phyloP scores from a whole-genome alignment of 2,329 filamentous ascomycete species.

The Pseudophaeomoniella oleicola region DNA sequence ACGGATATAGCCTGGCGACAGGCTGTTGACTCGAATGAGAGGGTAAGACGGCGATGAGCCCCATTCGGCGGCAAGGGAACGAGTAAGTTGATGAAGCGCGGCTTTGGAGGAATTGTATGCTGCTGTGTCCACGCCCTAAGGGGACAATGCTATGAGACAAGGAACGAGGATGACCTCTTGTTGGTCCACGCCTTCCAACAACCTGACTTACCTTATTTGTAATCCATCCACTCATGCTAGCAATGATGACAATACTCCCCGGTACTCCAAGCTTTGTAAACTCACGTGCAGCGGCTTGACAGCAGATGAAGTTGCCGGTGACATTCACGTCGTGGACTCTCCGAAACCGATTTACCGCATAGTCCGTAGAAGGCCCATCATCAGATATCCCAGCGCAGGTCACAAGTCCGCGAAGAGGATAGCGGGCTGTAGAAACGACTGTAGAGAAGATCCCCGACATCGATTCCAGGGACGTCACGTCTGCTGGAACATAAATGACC shows the following conservation, averaged over 20 bases:
- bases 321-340: slow-evolving; percentile 33
- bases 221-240: slow-evolving; percentile 35
- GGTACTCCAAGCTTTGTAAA: slow-evolving; percentile 34
- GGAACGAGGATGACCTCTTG: no score
- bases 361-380: slow-evolving; percentile 14
- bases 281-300: slow-evolving; percentile 31
- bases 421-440: slow-evolving; percentile 8
- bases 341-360: slow-evolving; percentile 11
- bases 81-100: slow-evolving; percentile 35
- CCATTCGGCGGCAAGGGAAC: slow-evolving; percentile 40
- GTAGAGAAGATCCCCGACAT: slow-evolving; percentile 9
- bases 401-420: slow-evolving; percentile 18
- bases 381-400: slow-evolving; percentile 18
- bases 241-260: slow-evolving; percentile 34
- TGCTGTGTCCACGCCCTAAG: slow-evolving; percentile 24
- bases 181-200: no score
- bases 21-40: slow-evolving; percentile 25
- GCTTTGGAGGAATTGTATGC: slow-evolving; percentile 42
- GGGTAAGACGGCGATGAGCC: slow-evolving; percentile 17
- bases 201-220: slow-evolving; percentile 31
- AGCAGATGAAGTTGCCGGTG: slow-evolving; percentile 33
- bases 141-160: no score
- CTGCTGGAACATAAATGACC: slow-evolving; percentile 13
- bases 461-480: slow-evolving; percentile 11
- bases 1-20: slow-evolving; percentile 26